Base-by-base conservation (phyloP, 768 basidiomycete genomes). In the Calocybe cyanea region DNA sequence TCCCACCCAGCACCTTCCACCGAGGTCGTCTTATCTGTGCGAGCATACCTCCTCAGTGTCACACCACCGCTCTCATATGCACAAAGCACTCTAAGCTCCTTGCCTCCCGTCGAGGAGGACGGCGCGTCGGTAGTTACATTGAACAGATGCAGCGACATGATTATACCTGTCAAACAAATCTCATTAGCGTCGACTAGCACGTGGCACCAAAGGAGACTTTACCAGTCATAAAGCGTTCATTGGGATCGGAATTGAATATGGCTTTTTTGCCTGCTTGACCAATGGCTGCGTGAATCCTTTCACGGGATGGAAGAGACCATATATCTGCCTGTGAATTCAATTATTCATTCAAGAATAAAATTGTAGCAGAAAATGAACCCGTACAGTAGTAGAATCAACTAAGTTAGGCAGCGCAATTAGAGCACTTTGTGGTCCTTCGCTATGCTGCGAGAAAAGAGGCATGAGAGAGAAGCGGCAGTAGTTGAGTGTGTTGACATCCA, bases 401-500 rank as follows among this genome's bases (percentile, higher is more conserved):
- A 97, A 71, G 57, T 93, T 94, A 0, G 93, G 93, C 11, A 96
- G 68, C 0, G 90, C 91, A 20, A 97, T 60, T 36, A 92, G 65
- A 1, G 79, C 83, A 55, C 56, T 49, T 53, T 55, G 37, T 32
- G 46, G 5, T 35, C 7, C 48, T 7, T 46, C 48, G 37, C 41
- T 53, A 1, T 41, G 43, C 4, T 20, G 15, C n/a, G 32, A 10
- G 20, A 38, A 53, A 54, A 50, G 43, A 24, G 31, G 55, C 24
- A 87, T 60, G 2, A 97, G 68, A 6, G 89, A 86, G 64, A 96
- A 93, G 2, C 86, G 81, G 64, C 95, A 98, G 62, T 87, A 97
- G 58, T 95, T 96, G 45, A 98, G 73, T 1, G 95, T 84, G 59
- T 99, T 99, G 48, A 94, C 83, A 57, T 92, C 88, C 62, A 98